phyloP scores from a whole-genome alignment of 2,329 filamentous ascomycete genomes.

The Fusarium anguioides region DNA sequence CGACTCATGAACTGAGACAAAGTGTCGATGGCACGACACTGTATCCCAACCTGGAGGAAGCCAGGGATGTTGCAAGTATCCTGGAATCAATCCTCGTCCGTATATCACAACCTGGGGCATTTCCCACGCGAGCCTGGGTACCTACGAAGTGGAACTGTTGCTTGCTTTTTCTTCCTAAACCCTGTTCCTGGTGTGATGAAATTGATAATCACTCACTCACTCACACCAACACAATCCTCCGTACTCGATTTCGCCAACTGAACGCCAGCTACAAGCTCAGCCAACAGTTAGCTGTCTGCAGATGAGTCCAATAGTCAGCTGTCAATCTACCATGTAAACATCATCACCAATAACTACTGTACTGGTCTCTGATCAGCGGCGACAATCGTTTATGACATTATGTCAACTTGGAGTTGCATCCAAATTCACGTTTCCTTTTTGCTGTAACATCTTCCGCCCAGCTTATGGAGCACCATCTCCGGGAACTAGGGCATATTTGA shows the following conservation, averaged over 20 bases:
- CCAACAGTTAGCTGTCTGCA: background rate
- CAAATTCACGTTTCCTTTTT: conserved; percentile 1
- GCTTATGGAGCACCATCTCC: conserved; percentile 33
- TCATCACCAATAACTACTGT: conserved; percentile 4
- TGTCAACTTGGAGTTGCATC: conserved; percentile 11
- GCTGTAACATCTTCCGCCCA: background rate
- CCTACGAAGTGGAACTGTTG: conserved; percentile 18
- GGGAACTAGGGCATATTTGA: conserved; percentile 18
- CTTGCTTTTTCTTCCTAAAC: conserved; percentile 23
- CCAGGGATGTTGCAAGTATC: background rate
- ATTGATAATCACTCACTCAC: conserved; percentile 3
- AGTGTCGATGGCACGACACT: background rate
- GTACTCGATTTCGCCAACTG: background rate
- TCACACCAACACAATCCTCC: background rate
- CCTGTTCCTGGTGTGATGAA: conserved; percentile 23
- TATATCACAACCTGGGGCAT: conserved; percentile 2
- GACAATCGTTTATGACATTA: conserved; percentile 6
- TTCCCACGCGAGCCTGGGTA: conserved; percentile 6
- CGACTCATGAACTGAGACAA: background rate
- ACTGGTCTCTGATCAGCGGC: background rate
- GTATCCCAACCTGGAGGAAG: background rate
- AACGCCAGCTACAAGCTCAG: background rate
- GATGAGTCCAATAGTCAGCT: background rate
- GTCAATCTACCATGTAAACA: too few species aligned
- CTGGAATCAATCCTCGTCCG: background rate